Base-by-base conservation (phyloP, 192 early-diverging fungal genomes). In the Umbelopsis sp. region DNA sequence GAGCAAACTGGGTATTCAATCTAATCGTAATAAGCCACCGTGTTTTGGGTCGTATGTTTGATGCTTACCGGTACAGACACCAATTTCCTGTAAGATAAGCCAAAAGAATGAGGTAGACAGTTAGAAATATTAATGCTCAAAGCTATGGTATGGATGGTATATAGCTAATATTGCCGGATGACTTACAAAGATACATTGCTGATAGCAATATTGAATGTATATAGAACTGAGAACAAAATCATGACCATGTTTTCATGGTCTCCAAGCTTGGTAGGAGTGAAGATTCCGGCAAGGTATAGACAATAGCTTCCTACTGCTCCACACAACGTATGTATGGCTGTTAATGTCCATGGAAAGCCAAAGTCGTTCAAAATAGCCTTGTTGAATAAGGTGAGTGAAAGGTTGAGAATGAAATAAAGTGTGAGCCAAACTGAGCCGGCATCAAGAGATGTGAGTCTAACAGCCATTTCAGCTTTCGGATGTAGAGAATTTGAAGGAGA, bases 171-270 rank as follows among this genome's bases (percentile, higher is more conserved):
- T 2, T 9, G 29, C 31, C 17, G 47, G 88, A 62, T 62, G 59
- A 91, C 85, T 84, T 92, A 87, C 82, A 95, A 70, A 50, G 92
- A 93, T 8, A 95, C 89, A 70, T 93, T 95, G 72, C 89, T 91
- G 6, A 93, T 88, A 26, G 92, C 94, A 75, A 97, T 95, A 71
- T 97, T 97, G 74, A 92, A 86, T 0, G 94, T 97, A 73, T 95
- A 97, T 1, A 97, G 87, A 29, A 93, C 79, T 12, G 93, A 95
- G 76, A 95, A 97, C 65, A 89, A 80, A 68, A 89, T 71, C 83
- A 96, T 86, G 41, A 89, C 73, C 78, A 85, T 81, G 66, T 80
- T 84, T 54, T 94, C 91, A 17, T 81, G 75, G 41, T 74, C 74
- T n/a, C 81, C 83, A 2, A 93, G 80, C 2, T 74, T 62, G 26